phyloP scores from a whole-genome alignment of 1,139 yeast species.

The Debaryomycetaceae sp. region DNA sequence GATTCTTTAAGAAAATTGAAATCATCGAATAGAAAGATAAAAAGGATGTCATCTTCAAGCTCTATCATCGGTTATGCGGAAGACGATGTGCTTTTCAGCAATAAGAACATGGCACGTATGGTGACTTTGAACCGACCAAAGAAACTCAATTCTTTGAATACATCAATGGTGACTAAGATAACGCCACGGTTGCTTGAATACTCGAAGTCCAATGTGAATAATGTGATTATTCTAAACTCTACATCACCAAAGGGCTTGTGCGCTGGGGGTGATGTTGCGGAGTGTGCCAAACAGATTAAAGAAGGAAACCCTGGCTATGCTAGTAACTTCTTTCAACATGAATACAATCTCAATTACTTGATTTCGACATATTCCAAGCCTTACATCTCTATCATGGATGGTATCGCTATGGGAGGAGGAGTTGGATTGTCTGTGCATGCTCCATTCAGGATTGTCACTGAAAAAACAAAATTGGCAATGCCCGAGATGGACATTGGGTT shows the following conservation, averaged over 20 bases:
- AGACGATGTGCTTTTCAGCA: constrained; percentile 57
- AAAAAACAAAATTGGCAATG: constrained; percentile 89
- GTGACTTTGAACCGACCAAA: constrained; percentile 75
- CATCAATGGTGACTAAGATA: constrained; percentile 73
- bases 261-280: constrained; percentile 95
- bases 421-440: constrained; percentile 89
- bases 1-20: not conserved
- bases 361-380: constrained; percentile 85
- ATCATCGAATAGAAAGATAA: not conserved
- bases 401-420: constrained; percentile 98
- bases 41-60: constrained; percentile 6
- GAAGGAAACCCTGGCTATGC: constrained; percentile 52
- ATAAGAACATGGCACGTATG: constrained; percentile 66
- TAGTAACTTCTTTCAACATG: constrained; percentile 68
- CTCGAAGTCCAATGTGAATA: constrained; percentile 62
- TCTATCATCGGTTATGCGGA: constrained; percentile 25
- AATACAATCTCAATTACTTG: constrained; percentile 77
- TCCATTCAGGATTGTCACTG: constrained; percentile 93
- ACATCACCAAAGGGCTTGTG: constrained; percentile 63
- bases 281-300: constrained; percentile 54
- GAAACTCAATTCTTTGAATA: constrained; percentile 82
- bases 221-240: constrained; percentile 67
- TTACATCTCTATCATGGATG: constrained; percentile 78
- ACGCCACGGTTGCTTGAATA: constrained; percentile 75
- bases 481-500: constrained; percentile 98